phyloP scores from a whole-genome alignment of 2,329 filamentous ascomycete species.

The Bipolaris cookei region DNA sequence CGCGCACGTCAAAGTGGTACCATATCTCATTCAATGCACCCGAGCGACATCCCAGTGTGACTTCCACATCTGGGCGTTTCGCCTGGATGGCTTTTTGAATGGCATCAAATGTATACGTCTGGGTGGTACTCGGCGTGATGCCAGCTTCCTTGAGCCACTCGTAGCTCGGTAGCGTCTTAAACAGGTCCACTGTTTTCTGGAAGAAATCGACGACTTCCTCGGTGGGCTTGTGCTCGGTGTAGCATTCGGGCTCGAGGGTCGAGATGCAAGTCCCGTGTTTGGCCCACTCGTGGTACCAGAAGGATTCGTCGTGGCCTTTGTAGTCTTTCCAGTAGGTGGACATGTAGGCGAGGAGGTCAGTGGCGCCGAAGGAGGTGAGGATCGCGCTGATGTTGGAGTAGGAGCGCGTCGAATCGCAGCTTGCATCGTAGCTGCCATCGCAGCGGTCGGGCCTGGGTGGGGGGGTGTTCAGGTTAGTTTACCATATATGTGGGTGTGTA shows the following conservation, averaged over 20 bases:
- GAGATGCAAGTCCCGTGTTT: slow-evolving; percentile 78
- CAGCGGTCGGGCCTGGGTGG: slow-evolving; percentile 60
- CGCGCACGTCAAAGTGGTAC: slow-evolving; percentile 69
- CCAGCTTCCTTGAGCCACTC: slow-evolving; percentile 66
- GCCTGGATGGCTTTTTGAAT: slow-evolving; percentile 65
- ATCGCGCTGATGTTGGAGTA: slow-evolving; percentile 72
- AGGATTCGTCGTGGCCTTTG: slow-evolving; percentile 65
- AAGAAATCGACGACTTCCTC: slow-evolving; percentile 75
- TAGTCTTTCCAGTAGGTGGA: slow-evolving; percentile 74
- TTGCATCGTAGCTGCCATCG: slow-evolving; percentile 71
- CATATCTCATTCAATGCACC: slow-evolving; percentile 61
- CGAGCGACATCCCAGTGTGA: slow-evolving; percentile 64
- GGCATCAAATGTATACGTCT: slow-evolving; percentile 64
- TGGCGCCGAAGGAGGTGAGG: slow-evolving; percentile 60
- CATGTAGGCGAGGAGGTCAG: slow-evolving; percentile 70
- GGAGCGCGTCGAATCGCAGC: slow-evolving; percentile 66
- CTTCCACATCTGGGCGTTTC: slow-evolving; percentile 61
- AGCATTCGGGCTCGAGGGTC: slow-evolving; percentile 70
- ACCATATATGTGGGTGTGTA: too few relatives aligned
- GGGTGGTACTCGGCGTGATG: slow-evolving; percentile 60
- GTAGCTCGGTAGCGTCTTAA: slow-evolving; percentile 71
- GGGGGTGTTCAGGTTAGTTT: too few relatives aligned
- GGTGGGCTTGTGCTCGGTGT: slow-evolving; percentile 61
- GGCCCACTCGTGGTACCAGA: slow-evolving; percentile 75
- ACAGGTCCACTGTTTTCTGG: slow-evolving; percentile 68